Percentiles rank a stretch among this genome's conserved stretches.
phyloP scores from a whole-genome alignment of 768 basidiomycete genomes.

The Termitomyces sp. region DNA sequence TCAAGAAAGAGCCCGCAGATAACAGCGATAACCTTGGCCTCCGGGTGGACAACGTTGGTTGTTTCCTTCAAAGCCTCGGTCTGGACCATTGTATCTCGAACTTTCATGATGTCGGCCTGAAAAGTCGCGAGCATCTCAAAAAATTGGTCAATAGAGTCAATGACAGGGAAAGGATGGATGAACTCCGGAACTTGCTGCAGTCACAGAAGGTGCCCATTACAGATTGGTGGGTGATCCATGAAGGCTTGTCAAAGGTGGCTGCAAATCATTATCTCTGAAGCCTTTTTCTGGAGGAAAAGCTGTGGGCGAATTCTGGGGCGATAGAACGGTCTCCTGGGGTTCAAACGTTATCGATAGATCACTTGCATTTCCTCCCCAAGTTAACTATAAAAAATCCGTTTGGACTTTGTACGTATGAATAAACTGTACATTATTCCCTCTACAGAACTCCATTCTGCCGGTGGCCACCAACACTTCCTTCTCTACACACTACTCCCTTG shows the following conservation, averaged over 20 bases:
- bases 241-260: background rate
- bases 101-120: background rate
- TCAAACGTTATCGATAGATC: background rate
- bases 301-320: background rate
- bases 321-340: background rate
- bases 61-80: background rate
- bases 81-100: background rate
- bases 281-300: background rate
- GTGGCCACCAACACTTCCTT: background rate
- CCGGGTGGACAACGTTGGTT: constrained; percentile 1
- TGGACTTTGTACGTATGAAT: background rate
- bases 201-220: constrained; percentile 4
- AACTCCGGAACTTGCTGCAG: constrained; percentile 8
- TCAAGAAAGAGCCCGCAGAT: background rate
- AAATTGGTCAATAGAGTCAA: background rate
- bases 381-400: background rate
- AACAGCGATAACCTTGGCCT: background rate
- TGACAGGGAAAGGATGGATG: constrained; percentile 4
- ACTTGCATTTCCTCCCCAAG: background rate
- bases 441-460: background rate
- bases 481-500: background rate
- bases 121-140: constrained; percentile 1
- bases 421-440: background rate
- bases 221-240: constrained; percentile 9
- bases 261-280: background rate